Evolutionary conservation across 345 rosid species (phyloP), one percentile per base, ranked within the genome.

Genomic region (Brassica rapa): DNA sequence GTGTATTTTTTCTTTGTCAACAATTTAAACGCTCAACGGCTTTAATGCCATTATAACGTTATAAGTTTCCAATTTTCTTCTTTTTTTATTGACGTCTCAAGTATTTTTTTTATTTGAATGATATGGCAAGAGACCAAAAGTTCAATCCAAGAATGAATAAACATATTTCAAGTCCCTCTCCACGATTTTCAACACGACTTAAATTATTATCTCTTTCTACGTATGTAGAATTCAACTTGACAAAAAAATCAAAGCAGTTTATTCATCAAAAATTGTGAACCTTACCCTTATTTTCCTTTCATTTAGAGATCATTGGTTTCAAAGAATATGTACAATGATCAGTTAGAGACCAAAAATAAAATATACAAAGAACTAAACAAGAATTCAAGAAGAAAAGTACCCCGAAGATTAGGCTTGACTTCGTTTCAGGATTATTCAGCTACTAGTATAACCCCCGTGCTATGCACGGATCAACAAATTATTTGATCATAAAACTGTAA

Each of bases 141-240:
- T 64, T 55, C 66, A 56, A 57, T 29, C 57, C 67, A 71, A 71
- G 19, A 59, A 57, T 57, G 62, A 21, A 57, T 23, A 56, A 65
- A 71, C 72, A 39, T 64, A 64, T 62, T 33, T 71, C 76, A 71
- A 64, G 71, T 66, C 67, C 43, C 71, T 64, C 71, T 55, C 71
- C 12, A 39, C 53, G 23, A 64, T 71, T 27, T 25, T 63, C 51
- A 71, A 77, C 12, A 53, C 51, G 60, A 56, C 8, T 23, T 59
- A n/a, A 41, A 21, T 6, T 27, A 7, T 66, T 57, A 6, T 29
- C 23, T 66, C 21, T 29, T 57, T 24, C 12, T 64, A 70, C 76
- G 35, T 49, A 39, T 41, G 37, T 72, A 32, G 4, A 23, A 19
- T 53, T 27, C 27, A 25, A 66, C 4, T 10, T 46, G 24, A 65